Conservation (phyloP, 768 basidiomycete genomes). For the Rhodotorula graminis region DNA sequence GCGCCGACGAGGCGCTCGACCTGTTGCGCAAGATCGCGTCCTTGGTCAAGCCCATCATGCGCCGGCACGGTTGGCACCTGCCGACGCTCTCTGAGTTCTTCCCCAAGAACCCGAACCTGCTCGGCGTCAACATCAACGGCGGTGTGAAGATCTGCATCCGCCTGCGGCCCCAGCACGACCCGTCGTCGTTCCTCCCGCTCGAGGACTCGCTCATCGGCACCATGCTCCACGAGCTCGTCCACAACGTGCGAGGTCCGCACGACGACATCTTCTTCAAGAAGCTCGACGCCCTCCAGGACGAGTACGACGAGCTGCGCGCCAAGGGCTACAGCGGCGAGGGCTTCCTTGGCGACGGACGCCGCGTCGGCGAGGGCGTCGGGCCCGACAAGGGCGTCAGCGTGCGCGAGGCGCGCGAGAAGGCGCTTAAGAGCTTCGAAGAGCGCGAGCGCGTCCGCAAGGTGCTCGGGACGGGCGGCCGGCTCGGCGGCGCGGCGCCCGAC, state of each 20-base stretch:
- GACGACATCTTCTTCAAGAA: slow-evolving; percentile 56
- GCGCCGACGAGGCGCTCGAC: slow-evolving; percentile 62
- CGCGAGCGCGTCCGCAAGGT: slow-evolving; percentile 53
- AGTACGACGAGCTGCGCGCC: slow-evolving; percentile 71
- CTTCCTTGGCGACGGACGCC: slow-evolving; percentile 69
- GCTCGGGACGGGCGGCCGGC: slow-evolving; percentile 59
- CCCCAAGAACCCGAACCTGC: slow-evolving; percentile 64
- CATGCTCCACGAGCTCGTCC: slow-evolving; percentile 52
- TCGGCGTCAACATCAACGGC: slow-evolving; percentile 60
- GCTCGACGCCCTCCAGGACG: slow-evolving; percentile 69
- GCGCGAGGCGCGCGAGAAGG: slow-evolving; percentile 56
- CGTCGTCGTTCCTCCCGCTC: slow-evolving; percentile 38
- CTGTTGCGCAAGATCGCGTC: slow-evolving; percentile 56
- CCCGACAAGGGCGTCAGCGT: slow-evolving; percentile 48
- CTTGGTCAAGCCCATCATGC: slow-evolving; percentile 90
- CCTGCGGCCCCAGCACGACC: slow-evolving; percentile 56
- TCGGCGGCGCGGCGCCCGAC: slow-evolving; percentile 45
- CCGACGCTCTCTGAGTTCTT: slow-evolving; percentile 64
- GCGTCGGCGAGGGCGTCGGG: slow-evolving; percentile 63
- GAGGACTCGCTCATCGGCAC: slow-evolving; percentile 65
- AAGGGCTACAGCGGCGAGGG: slow-evolving; percentile 88
- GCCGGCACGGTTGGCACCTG: slow-evolving; percentile 67
- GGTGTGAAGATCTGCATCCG: slow-evolving; percentile 80
- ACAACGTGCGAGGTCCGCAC: slow-evolving; percentile 37
- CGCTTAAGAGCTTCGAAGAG: slow-evolving; percentile 75